These are phyloP conservation scores for Leptographium radiaticola DNA, from an alignment of 2,329 filamentous ascomycete genomes.

Conservation along the genomic window DNA sequence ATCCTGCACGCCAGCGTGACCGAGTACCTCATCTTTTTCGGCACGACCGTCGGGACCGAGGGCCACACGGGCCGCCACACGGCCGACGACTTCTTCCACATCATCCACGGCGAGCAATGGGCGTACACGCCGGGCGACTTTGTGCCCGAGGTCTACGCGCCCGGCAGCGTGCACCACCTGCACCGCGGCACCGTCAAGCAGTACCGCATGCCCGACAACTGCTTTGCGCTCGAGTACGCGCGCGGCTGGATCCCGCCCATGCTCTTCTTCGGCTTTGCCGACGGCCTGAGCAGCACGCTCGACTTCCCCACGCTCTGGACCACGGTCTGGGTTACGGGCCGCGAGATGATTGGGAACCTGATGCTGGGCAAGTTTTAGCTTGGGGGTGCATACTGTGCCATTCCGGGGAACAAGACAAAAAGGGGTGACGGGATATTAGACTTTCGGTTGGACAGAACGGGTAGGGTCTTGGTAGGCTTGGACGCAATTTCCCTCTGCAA, in stretches of 20 bases:
- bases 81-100: constrained; percentile 90
- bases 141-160: constrained; percentile 54
- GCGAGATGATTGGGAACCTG: constrained; percentile 66
- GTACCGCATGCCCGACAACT: constrained; percentile 65
- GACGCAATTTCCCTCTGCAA: too few species aligned
- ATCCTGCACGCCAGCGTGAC: constrained; percentile 80
- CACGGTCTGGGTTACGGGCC: constrained; percentile 59
- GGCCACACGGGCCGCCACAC: constrained; percentile 82
- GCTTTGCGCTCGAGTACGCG: constrained; percentile 75
- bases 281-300: constrained; percentile 66
- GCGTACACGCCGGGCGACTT: constrained; percentile 60
- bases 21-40: constrained; percentile 84
- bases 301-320: constrained; percentile 77
- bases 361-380: constrained; percentile 52
- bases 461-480: too few species aligned
- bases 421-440: too few species aligned
- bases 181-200: constrained; percentile 61
- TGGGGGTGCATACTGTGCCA: too few species aligned
- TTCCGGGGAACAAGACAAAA: too few species aligned
- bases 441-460: too few species aligned
- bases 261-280: constrained; percentile 80
- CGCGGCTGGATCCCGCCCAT: constrained; percentile 87
- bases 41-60: constrained; percentile 71
- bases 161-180: constrained; percentile 60
- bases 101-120: constrained; percentile 64